Base-by-base conservation (phyloP, 2,329 filamentous ascomycete genomes). In the Hypocreales sp. region DNA sequence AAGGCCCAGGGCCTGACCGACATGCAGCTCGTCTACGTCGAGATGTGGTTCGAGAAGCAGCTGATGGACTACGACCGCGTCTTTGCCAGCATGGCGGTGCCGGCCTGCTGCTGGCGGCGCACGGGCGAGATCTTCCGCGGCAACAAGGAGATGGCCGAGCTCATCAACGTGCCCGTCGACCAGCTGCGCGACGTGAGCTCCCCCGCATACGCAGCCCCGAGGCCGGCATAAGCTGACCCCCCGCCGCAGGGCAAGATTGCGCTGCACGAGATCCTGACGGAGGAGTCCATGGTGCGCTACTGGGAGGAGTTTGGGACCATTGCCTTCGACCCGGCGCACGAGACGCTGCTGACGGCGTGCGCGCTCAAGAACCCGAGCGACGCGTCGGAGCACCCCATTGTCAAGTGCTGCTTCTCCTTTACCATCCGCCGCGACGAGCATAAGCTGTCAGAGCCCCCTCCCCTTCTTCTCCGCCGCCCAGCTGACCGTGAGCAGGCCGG, bases 251-350 rank as follows among this genome's bases (percentile, higher is more conserved):
- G 90, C 34, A 92, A 92, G 44, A 77, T 95, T 37, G 82, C 90
- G 9, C 68, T 98, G 25, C 90, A 98, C 48, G 86, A 98, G 50
- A 92, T 98, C 36, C 72, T 98, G 24, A 84, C 83, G 3, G 90
- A 98, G 56, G 83, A 92, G 35, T 92, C 86, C 22, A 71, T 93
- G 34, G 90, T 95, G 29, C 81, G 82, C 42, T 98, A 98, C 46
- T 98, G 90, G 90, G 90, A 98, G 54, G 93, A 98, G 45, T 98
- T 98, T 46, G 86, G 87, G 27, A 87, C 84, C 5, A 95, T 98
- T 42, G 92, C 90, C 8, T 98, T 98, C 52, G 90, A 98, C 47
- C 73, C 78, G 31, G 76, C 72, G 8, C 90, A 95, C 48, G 93
- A 98, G 50, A 92, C 87, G 14, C 82, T 98, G 44, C 61, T 98